A percentile compares a stretch with the other conserved stretches of the same genome.
Conservation (phyloP, 805 yeast species). For the Pichia membranifaciens region DNA sequence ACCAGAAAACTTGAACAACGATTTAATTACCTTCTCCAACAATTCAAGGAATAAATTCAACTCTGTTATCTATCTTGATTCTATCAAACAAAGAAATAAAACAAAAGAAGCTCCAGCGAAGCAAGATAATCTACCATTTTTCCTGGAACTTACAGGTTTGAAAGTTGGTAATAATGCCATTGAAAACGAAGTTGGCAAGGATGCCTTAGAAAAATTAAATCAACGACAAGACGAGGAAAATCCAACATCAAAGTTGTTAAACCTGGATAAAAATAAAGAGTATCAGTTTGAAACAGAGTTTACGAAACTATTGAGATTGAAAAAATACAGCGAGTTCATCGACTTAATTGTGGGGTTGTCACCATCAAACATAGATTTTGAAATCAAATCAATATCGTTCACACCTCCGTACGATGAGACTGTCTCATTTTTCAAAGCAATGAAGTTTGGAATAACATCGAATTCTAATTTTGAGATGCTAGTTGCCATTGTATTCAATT, state of each 20-base stretch:
- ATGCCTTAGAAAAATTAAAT: conserved; percentile 24
- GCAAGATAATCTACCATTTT: conserved; percentile 76
- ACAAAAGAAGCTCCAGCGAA: conserved; percentile 86
- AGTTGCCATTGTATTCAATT: conserved; percentile 73
- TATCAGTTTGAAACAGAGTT: conserved; percentile 67
- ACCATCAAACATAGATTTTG: conserved; percentile 79
- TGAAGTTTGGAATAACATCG: conserved; percentile 49
- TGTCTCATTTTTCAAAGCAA: conserved; percentile 57
- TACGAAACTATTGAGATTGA: conserved; percentile 57
- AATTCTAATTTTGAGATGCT: conserved; percentile 68
- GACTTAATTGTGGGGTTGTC: conserved; percentile 51
- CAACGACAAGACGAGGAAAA: conserved; percentile 20
- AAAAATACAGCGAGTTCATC: conserved; percentile 50
- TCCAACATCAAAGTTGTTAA: conserved; percentile 24
- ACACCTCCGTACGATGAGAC: conserved; percentile 65
- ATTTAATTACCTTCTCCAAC: conserved; percentile 65
- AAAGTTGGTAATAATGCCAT: conserved; percentile 67
- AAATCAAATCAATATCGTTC: conserved; percentile 70
- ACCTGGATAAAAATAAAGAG: conserved; percentile 31
- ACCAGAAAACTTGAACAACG: conserved; percentile 54
- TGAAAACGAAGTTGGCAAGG: conserved; percentile 37
- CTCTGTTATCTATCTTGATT: conserved; percentile 75
- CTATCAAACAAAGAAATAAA: conserved; percentile 79
- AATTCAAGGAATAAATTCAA: conserved; percentile 75
- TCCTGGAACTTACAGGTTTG: conserved; percentile 61